Base-by-base conservation (phyloP, 2,329 filamentous ascomycete genomes). In the Metarhizium anisopliae region DNA sequence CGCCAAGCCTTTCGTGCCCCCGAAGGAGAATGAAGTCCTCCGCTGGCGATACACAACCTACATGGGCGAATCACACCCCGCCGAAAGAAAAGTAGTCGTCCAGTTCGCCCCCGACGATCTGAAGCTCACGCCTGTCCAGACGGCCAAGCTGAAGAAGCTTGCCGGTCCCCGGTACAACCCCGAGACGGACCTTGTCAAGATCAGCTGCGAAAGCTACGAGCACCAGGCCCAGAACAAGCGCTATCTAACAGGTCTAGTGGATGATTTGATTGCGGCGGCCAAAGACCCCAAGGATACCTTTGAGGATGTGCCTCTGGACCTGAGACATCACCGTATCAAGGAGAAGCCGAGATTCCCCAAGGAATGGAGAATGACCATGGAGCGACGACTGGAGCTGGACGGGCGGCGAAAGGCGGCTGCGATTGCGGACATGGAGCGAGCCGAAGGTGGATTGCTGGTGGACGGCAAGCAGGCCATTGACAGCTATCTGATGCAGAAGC, bases 11-110 rank as follows among this genome's bases (percentile, higher is more conserved):
- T 97, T 96, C 70, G 74, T 79, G 58, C 82, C 85, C 2, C 90
- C 93, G 2, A 79, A 81, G 14, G 70, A 78, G 35, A 72, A 83
- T 50, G 79, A 89, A 63, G 84, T 90, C 50, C 83, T 99, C 56
- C 87, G 93, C 65, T 99, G 96, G 84, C 87, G 94, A 65, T 96
- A 96, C 77, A 99, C 94, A 16, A 92, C 87, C 42, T 97, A 97
- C 74, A 87, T 99, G 81, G 93, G 93, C 65, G 94, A 97, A 73
- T 77, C 82, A 55, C 95, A 99, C 74, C 93, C 94, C 0, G 90
- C 93, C 2, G 85, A 91, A 72, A 86, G 85, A 68, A 99, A 99
- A 77, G 92, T 99, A 20, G 92, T 97, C 13, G 84, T 97, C 55
- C 89, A 96, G 69, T 95, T 97, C 73, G 83, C 80, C 60, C 86